These are phyloP conservation scores for Prunus mongolica DNA, from an alignment of 306 rosid species.

Conservation along the genomic window DNA sequence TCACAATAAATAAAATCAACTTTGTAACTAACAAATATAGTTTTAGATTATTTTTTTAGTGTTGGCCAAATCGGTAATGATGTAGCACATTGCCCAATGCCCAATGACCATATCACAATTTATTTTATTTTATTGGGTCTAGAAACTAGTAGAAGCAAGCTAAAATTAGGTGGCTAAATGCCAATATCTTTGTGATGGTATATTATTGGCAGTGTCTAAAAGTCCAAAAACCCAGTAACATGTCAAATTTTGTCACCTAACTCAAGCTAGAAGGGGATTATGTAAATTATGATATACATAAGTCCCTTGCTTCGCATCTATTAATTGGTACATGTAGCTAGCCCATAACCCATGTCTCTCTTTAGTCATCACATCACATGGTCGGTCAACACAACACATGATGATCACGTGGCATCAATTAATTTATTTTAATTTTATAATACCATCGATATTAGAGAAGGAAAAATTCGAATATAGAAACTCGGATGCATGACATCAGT, in stretches of 20 bases:
- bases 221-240: neutral
- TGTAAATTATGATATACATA: neutral
- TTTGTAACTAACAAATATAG: too few species aligned
- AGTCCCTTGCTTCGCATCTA: neutral
- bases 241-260: neutral
- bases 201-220: neutral
- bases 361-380: conserved; percentile 6
- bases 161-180: neutral
- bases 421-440: neutral
- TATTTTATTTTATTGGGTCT: neutral
- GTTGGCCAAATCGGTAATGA: too few species aligned
- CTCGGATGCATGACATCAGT: too few species aligned
- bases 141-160: neutral
- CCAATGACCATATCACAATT: too few species aligned
- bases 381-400: neutral
- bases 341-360: neutral
- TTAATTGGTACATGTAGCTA: too few species aligned
- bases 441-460: too few species aligned
- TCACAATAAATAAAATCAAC: too few species aligned
- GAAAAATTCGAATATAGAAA: too few species aligned
- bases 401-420: neutral
- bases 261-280: neutral
- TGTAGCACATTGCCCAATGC: too few species aligned
- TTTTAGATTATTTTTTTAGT: too few species aligned
- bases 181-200: neutral